Conservation (phyloP, 78 protist genomes). For the Tieghemostelium lacteum region DNA sequence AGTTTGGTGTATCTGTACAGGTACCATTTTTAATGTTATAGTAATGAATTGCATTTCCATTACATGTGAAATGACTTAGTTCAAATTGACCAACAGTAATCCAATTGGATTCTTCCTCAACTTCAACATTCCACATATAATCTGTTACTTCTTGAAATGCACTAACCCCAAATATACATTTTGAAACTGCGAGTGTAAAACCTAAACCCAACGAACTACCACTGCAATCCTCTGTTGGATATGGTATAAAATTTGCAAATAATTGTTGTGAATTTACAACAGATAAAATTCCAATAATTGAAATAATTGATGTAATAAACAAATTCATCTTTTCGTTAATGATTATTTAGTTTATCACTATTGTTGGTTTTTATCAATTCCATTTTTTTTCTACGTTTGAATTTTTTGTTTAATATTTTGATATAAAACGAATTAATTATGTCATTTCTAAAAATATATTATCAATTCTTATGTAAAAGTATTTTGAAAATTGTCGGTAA, state of each 20-base stretch:
- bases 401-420: no score
- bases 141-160: background rate
- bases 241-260: background rate
- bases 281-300: background rate
- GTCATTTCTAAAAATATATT: no score
- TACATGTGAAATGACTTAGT: background rate
- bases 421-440: no score
- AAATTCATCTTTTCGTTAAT: background rate
- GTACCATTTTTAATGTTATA: no score
- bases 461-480: no score
- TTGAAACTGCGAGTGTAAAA: background rate
- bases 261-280: constrained; percentile 1
- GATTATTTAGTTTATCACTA: background rate
- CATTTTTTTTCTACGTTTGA: no score
- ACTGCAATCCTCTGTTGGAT: background rate
- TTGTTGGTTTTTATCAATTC: no score
- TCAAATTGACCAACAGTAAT: background rate
- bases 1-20: no score
- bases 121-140: background rate
- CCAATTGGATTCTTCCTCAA: background rate
- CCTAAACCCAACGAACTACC: background rate
- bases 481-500: no score
- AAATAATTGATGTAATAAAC: background rate
- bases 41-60: background rate
- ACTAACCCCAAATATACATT: background rate